phyloP scores from a whole-genome alignment of 768 basidiomycete species.

The Amanita rimosa region DNA sequence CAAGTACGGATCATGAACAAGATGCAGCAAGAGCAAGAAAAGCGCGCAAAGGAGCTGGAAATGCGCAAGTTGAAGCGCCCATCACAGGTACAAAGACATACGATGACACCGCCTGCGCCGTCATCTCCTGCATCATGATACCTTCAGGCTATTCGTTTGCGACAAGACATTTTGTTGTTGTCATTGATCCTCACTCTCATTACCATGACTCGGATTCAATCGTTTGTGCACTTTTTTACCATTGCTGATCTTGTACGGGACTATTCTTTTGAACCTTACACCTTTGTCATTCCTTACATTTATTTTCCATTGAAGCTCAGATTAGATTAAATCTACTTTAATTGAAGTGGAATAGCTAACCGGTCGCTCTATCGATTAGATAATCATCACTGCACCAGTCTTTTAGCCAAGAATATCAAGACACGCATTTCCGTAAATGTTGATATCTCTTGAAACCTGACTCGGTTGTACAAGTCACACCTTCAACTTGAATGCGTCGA shows the following conservation, averaged over 20 bases:
- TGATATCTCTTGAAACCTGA: too few relatives aligned
- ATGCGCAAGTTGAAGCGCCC: conserved; percentile 45
- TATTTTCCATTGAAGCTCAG: too few relatives aligned
- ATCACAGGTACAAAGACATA: conserved; percentile 10
- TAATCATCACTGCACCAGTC: too few relatives aligned
- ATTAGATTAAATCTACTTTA: too few relatives aligned
- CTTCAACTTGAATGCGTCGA: too few relatives aligned
- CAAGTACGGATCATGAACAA: conserved; percentile 73
- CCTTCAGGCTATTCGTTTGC: background rate
- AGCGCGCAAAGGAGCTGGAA: conserved; percentile 49
- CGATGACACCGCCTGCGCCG: conserved; percentile 26
- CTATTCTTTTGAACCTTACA: background rate
- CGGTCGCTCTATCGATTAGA: too few relatives aligned
- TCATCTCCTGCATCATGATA: conserved; percentile 17
- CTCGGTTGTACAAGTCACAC: too few relatives aligned
- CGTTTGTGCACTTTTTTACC: background rate
- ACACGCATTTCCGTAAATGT: too few relatives aligned
- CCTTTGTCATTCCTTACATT: too few relatives aligned
- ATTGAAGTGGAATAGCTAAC: too few relatives aligned
- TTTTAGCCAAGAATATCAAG: too few relatives aligned
- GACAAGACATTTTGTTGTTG: background rate
- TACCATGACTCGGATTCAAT: background rate
- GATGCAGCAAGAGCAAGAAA: conserved; percentile 78
- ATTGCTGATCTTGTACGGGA: background rate
- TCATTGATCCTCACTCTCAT: background rate